Evolutionary conservation across 2,329 filamentous ascomycete genomes (phyloP), one percentile per base, ranked within the genome.

Genomic region (Coniella vitis): DNA sequence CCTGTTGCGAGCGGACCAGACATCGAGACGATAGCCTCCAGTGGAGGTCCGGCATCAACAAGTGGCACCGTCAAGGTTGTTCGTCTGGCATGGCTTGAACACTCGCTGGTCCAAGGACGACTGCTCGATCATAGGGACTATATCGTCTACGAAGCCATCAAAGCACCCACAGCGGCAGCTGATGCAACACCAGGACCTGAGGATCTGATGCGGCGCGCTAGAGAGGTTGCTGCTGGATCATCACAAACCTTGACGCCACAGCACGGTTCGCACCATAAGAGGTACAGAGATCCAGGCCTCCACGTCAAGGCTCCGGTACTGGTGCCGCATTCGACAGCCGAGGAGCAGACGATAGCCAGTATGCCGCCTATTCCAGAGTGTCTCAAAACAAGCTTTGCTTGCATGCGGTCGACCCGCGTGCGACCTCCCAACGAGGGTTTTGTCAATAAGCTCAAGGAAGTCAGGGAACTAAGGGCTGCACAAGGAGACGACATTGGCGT

Each of bases 401-500:
- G 93, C 59, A 80, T 94, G 62, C 81, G 91, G 20, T 78, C 81
- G 1, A 88, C 90, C 0, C 85, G 83, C 0, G 66, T 79, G 0
- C 69, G 83, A 47, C 73, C 82, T 0, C 86, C 86, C 0, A 97
- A 97, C 57, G 73, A 80, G 37, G 65, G 65, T 0, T 97, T 98
- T 62, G 79, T 96, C 37, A 67, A 76, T 1, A 75, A 86, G 52
- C 74, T 98, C 4, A 78, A 82, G 57, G 83, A 84, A 51, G 88
- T 97, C 55, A 80, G 85, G 39, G 79, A 78, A 2, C 75, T 84
- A 2, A 79, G 91, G 19, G 74, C 80, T 14, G 71, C 96, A 2
- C 82, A 77, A 1, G 79, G 81, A 8, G 90, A 96, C 58, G 75
- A 86, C 40, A 81, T 94, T 51, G 89, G 88, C 2, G 81, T 90